Evolutionary conservation across 306 rosid species (phyloP).

Genomic region (Betula pendula): DNA sequence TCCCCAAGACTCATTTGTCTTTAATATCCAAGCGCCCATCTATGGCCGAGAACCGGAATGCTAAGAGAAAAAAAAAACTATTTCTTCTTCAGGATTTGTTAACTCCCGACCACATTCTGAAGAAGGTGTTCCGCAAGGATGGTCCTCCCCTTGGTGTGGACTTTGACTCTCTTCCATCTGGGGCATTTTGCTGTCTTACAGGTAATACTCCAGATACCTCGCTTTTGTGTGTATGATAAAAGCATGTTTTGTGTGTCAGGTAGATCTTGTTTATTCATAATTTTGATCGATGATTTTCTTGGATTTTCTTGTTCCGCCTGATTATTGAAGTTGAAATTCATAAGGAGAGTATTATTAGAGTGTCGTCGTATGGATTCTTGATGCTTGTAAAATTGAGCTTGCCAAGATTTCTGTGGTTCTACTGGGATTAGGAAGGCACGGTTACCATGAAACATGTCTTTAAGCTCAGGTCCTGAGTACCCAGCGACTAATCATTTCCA

Average conservation of each 20-base stretch:
- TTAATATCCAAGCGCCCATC: slow-evolving; percentile 21
- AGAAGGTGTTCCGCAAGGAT: slow-evolving; percentile 53
- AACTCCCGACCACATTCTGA: slow-evolving; percentile 41
- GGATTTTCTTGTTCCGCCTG: slow-evolving; percentile 6
- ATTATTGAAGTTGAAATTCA: background rate
- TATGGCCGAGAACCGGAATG: slow-evolving; percentile 16
- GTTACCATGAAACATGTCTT: slow-evolving; percentile 1
- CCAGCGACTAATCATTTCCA: background rate
- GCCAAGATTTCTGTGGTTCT: background rate
- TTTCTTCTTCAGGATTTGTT: slow-evolving; percentile 42
- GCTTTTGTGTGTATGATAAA: background rate
- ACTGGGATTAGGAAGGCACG: background rate
- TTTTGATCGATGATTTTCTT: background rate
- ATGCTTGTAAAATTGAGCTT: background rate
- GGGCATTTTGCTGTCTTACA: slow-evolving; percentile 26
- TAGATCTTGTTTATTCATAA: slow-evolving; percentile 4
- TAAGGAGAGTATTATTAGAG: background rate
- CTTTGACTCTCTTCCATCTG: slow-evolving; percentile 63
- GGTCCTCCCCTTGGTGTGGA: slow-evolving; percentile 66
- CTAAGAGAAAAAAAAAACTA: slow-evolving; percentile 30
- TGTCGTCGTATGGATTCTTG: background rate
- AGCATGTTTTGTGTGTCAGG: background rate
- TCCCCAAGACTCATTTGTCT: slow-evolving; percentile 23
- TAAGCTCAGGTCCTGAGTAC: background rate
- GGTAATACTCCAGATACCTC: slow-evolving; percentile 14